Evolutionary conservation across 257 asterid genomes (phyloP), one percentile per base, ranked within the genome.

Genomic region (Forsythia suspensa): DNA sequence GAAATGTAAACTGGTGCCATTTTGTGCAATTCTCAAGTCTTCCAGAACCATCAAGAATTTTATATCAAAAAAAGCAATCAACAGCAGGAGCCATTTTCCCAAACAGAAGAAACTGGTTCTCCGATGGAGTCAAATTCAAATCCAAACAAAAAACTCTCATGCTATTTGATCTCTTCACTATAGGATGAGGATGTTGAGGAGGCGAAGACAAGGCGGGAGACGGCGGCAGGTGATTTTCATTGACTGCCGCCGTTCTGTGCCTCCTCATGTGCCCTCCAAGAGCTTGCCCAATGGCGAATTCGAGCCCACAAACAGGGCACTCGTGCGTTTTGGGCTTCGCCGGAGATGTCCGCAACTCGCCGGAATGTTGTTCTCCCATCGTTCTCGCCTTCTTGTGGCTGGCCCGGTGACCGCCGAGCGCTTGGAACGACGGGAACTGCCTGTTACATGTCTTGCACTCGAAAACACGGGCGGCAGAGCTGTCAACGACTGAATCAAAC

Each of bases 321-420:
- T 86, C 92, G 52, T 90, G 92, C 46, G 85, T 63, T 76, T 90
- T 90, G 15, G 88, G 89, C 80, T 89, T 90, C 15, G 90, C 82
- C 59, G 92, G 89, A 18, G 88, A 79, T 7, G 78, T 12, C 20
- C 73, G 75, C 34, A 81, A 16, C 5, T 61, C 75, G 3, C 65
- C 55, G 6, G 71, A 57, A 5, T 84, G 70, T 39, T 84, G 73
- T 39, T 84, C 90, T 8, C 42, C 76, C 38, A 39, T 66, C 46
- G 87, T 41, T 76, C 82, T 76, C 76, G 93, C 90, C 81, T 82
- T 90, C 78, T 91, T 91, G 76, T 91, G 97, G 87, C 93, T 91
- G 5, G 95, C 93, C 18, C 97, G 85, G 87, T 92, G 97, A 61
- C 97, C 97, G 6, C 97, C 97, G n/a, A 92, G 88, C n/a, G 97